Evolutionary conservation across 2,329 filamentous ascomycete genomes (phyloP), one percentile per base, ranked within the genome.

Genomic region (Trichoderma atroviride): DNA sequence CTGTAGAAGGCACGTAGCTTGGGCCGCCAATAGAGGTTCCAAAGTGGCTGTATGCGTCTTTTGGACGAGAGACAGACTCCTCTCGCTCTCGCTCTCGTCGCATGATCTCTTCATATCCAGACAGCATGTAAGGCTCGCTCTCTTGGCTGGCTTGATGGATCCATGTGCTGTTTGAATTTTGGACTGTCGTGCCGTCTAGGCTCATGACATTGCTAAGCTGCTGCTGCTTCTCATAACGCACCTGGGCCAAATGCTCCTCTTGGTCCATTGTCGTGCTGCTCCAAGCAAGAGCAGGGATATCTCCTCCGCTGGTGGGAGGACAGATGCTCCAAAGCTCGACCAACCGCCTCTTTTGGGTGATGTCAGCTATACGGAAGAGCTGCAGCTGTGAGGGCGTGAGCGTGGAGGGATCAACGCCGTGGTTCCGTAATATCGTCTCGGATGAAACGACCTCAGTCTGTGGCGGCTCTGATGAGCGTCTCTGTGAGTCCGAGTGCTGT

Each of bases 261-360:
- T 89, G 84, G 73, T 87, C 84, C 22, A 89, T 74, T 0, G 82
- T 85, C 0, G 85, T 87, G 75, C 78, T 84, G 71, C 79, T 83
- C 84, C 84, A 86, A 4, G 85, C 84, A 11, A 88, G 77, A 11
- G 83, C 81, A 2, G 84, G 82, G 72, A 88, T 87, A 66, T 86
- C 85, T 60, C 82, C 83, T 70, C 79, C 82, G 71, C 86, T 87
- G 53, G 84, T 86, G 0, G 91, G 92, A 27, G 92, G 92, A 69
- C 89, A 92, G 73, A 94, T 93, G 70, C 88, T 89, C 94, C 94
- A 97, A 19, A 97, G 88, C 78, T 97, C 91, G 50, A 97, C 84
- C 19, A 97, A 85, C 27, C 92, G 88, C 69, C 89, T 81, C 75
- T 91, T 88, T 79, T 97, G 92, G 55, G 90, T 84, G 29, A 87